phyloP scores from a whole-genome alignment of 768 basidiomycete genomes.

The Pholiota conissans region DNA sequence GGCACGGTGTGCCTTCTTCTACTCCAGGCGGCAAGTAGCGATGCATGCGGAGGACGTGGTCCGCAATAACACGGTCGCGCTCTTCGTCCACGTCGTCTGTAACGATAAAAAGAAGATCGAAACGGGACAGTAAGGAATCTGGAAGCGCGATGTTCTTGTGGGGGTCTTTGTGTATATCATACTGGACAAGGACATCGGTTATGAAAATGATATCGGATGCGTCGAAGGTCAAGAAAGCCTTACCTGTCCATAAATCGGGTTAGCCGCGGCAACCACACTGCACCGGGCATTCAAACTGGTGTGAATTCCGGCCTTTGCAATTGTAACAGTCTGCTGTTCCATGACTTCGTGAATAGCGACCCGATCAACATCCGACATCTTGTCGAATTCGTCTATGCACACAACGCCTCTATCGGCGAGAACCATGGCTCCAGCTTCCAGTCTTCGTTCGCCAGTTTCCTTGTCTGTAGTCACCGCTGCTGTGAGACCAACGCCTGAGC shows the following conservation, averaged over 20 bases:
- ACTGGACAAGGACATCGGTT: conserved; percentile 45
- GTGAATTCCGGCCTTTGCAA: conserved; percentile 98
- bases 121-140: conserved; percentile 96
- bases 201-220: conserved; percentile 6
- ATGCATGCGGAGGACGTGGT: conserved; percentile 97
- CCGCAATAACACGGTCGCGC: conserved; percentile 91
- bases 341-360: conserved; percentile 99
- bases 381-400: conserved; percentile 99
- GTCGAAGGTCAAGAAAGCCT: conserved; percentile 14
- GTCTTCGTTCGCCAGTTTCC: conserved; percentile 94
- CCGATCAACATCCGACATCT: conserved; percentile 98
- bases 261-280: conserved; percentile 96
- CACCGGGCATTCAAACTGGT: conserved; percentile 97
- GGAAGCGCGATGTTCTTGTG: conserved; percentile 98
- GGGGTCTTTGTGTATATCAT: conserved; percentile 99
- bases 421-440: conserved; percentile 99
- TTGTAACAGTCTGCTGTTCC: conserved; percentile 99
- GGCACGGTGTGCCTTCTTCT: conserved; percentile 91
- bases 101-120: conserved; percentile 96
- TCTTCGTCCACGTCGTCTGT: conserved; percentile 98
- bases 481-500: conserved; percentile 98
- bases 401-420: conserved; percentile 98
- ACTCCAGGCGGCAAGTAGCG: conserved; percentile 95
- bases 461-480: conserved; percentile 98
- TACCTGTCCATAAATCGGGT: conserved; percentile 97